phyloP scores from a whole-genome alignment of 805 yeast species.

The Zygosaccharomyces siamensis region DNA sequence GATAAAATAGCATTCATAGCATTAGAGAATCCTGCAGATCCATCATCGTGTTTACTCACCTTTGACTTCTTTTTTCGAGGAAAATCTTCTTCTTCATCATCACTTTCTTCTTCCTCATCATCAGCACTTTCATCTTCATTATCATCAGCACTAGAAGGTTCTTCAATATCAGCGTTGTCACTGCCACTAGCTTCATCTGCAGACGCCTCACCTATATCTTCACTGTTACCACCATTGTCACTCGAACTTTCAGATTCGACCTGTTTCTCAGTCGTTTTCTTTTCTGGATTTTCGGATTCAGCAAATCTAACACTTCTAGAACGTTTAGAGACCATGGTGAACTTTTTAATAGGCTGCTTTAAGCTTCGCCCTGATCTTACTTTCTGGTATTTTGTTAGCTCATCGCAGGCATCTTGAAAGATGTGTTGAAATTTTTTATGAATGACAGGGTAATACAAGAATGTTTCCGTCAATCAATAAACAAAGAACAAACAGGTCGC shows the following conservation, averaged over 20 bases:
- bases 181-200: slow-evolving; percentile 1
- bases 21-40: slow-evolving; percentile 68
- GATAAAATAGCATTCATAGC: slow-evolving; percentile 83
- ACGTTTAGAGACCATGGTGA: not conserved
- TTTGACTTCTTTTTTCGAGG: slow-evolving; percentile 51
- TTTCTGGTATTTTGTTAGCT: not conserved
- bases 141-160: slow-evolving; percentile 13
- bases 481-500: slow-evolving; percentile 3
- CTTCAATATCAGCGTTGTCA: slow-evolving; percentile 15
- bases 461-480: slow-evolving; percentile 1
- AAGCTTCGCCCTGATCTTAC: not conserved
- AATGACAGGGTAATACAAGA: slow-evolving; percentile 2
- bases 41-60: slow-evolving; percentile 57
- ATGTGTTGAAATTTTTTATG: slow-evolving; percentile 1
- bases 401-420: slow-evolving; percentile 7
- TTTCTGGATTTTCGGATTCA: not conserved
- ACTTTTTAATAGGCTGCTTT: not conserved
- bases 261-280: not conserved
- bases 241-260: slow-evolving; percentile 8
- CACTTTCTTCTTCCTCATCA: slow-evolving; percentile 23
- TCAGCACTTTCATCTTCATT: slow-evolving; percentile 22
- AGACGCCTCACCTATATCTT: slow-evolving; percentile 4
- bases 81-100: slow-evolving; percentile 36
- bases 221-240: slow-evolving; percentile 15
- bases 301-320: not conserved